phyloP scores from a whole-genome alignment of 2,329 filamentous ascomycete species.

The Knoxdaviesia proteae region DNA sequence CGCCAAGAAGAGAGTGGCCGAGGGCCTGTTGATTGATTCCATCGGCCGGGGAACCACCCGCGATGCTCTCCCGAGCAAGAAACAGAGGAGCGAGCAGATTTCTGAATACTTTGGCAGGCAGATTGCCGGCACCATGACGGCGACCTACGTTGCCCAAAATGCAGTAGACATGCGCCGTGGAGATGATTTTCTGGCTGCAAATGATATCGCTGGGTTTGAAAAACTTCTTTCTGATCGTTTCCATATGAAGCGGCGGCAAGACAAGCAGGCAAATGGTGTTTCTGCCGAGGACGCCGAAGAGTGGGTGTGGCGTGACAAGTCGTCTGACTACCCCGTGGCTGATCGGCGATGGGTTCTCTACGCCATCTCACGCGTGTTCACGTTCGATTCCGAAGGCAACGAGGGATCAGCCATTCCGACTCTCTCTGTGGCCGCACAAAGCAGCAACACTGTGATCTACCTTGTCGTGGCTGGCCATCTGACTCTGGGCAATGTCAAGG shows the following conservation, averaged over 20 bases:
- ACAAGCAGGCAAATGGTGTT: too few relatives aligned
- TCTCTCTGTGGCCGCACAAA: slow-evolving; percentile 19
- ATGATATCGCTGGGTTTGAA: slow-evolving; percentile 28
- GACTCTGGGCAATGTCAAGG: slow-evolving; percentile 35
- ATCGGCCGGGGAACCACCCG: slow-evolving; percentile 40
- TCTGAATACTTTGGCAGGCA: slow-evolving; percentile 9
- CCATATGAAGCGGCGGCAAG: slow-evolving; percentile 14
- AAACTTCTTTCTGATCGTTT: slow-evolving; percentile 26
- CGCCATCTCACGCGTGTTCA: slow-evolving; percentile 39
- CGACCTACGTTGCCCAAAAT: slow-evolving; percentile 25
- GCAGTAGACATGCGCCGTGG: slow-evolving; percentile 22
- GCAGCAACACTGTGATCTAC: slow-evolving; percentile 35
- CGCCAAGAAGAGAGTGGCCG: slow-evolving; percentile 29
- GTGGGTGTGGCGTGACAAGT: slow-evolving; percentile 28
- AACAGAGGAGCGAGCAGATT: neutral
- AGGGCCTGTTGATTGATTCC: slow-evolving; percentile 51
- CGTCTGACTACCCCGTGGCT: slow-evolving; percentile 26
- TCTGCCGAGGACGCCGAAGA: slow-evolving; percentile 10
- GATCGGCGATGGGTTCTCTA: slow-evolving; percentile 47
- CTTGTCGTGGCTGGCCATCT: slow-evolving; percentile 39
- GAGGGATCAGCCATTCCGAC: slow-evolving; percentile 14
- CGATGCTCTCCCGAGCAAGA: slow-evolving; percentile 9
- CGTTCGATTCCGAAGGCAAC: slow-evolving; percentile 22
- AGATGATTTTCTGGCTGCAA: slow-evolving; percentile 23
- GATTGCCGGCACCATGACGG: slow-evolving; percentile 28